Evolutionary conservation across 1,284 basidiomycete genomes (phyloP), one percentile per base, ranked within the genome.

Genomic region (Porphyrellus sp.): DNA sequence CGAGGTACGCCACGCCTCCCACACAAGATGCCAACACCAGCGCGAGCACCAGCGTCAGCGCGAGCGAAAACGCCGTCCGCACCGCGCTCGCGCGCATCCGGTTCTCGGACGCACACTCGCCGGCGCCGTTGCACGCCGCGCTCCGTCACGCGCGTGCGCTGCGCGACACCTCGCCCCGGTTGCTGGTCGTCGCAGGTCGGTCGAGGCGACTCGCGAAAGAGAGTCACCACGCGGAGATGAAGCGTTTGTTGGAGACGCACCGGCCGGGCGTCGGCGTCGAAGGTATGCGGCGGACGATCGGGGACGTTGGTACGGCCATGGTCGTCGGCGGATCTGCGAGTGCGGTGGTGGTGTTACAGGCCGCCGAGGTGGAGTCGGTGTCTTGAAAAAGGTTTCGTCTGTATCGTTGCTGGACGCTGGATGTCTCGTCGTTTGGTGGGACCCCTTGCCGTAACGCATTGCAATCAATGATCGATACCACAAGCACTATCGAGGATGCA

Each of bases 111-210:
- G 56, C 65, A 0, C 75, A 82, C 0, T 46, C 76, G 1, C 63
- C 70, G 2, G 27, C 21, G 16, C 89, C 89, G 0, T 70, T 92
- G 11, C 82, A 79, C 49, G 64, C 73, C 2, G 71, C 82, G 30
- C 61, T 80, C 11, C 76, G 80, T 4, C 71, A 77, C 1, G 78
- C 65, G 34, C 67, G 59, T 50, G 53, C n/a, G 45, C 56, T 69
- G 9, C 56, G 52, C 4, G 69, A 59, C 48, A 63, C 49, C 38
- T 63, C 49, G 11, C 63, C 55, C 3, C 56, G 66, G 52, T 73
- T 77, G n/a, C 70, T 89, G 33, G 72, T 92, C 33, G 77, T 90
- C n/a, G 66, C 91, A n/a, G 92, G 92, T 1, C 79, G 93, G 3
- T 91, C 89, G 21, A 74, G 91, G 53, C 74, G 87, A 41, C 75